Conservation (phyloP, 1,284 basidiomycete genomes). For the Irpex sp. region DNA sequence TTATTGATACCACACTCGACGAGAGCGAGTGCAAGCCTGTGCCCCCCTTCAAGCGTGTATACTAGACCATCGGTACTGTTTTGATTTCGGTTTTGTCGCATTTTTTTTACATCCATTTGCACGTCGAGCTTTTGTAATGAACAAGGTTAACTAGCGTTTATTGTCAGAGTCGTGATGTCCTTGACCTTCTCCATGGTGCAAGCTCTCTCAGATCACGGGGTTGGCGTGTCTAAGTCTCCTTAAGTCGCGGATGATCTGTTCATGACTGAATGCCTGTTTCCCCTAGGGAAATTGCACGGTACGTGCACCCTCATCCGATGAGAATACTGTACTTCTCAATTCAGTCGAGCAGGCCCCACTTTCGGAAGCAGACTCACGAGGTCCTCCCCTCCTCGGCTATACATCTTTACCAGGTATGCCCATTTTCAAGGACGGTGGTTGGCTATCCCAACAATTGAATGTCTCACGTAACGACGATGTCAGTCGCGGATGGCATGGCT, state of each 20-base stretch:
- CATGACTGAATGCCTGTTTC: not conserved
- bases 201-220: not conserved
- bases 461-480: not conserved
- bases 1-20: constrained; percentile 86
- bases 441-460: not conserved
- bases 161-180: not conserved
- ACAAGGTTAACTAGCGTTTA: not conserved
- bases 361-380: not conserved
- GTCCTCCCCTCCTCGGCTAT: not conserved
- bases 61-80: constrained; percentile 38
- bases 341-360: not conserved
- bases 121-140: not conserved
- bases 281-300: not conserved
- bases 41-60: constrained; percentile 86
- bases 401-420: not conserved
- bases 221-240: not conserved
- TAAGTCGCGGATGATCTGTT: not conserved
- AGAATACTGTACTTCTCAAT: not conserved
- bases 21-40: constrained; percentile 93
- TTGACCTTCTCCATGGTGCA: not conserved
- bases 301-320: not conserved
- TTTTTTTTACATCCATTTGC: not conserved
- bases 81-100: not conserved
- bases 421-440: not conserved
- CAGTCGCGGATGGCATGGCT: not conserved